Percentiles rank a stretch among this genome's conserved stretches.
Conservation (phyloP, 73 alveolate species). For the Tetrahymena borealis region DNA sequence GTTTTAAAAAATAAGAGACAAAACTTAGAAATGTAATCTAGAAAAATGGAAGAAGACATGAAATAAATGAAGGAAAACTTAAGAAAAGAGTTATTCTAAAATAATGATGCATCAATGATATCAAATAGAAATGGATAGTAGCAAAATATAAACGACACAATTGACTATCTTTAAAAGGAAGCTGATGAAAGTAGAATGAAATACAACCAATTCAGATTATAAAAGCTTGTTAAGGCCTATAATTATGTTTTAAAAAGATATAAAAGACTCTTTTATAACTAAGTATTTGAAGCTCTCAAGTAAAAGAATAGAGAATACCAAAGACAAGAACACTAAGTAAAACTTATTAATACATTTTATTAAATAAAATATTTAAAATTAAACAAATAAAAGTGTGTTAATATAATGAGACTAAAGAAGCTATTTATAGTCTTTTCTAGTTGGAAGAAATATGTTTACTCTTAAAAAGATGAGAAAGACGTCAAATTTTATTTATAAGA, state of each 20-base stretch:
- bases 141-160: background rate
- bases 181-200: slow-evolving; percentile 2
- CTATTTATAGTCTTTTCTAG: background rate
- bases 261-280: background rate
- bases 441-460: background rate
- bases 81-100: background rate
- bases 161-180: background rate
- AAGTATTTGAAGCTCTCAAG: background rate
- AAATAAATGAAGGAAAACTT: background rate
- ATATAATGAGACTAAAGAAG: background rate
- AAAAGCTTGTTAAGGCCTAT: background rate
- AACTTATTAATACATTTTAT: background rate
- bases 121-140: background rate
- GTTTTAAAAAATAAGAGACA: background rate
- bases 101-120: background rate
- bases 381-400: background rate
- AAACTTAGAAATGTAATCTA: background rate
- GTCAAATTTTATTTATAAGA: background rate
- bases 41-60: background rate
- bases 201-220: background rate
- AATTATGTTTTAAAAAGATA: background rate
- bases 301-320: background rate
- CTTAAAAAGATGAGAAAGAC: background rate
- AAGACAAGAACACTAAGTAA: background rate
- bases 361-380: background rate